These are phyloP conservation scores for Epichloe hybrida DNA, from an alignment of 2,329 filamentous ascomycete species.

Conservation along the genomic window DNA sequence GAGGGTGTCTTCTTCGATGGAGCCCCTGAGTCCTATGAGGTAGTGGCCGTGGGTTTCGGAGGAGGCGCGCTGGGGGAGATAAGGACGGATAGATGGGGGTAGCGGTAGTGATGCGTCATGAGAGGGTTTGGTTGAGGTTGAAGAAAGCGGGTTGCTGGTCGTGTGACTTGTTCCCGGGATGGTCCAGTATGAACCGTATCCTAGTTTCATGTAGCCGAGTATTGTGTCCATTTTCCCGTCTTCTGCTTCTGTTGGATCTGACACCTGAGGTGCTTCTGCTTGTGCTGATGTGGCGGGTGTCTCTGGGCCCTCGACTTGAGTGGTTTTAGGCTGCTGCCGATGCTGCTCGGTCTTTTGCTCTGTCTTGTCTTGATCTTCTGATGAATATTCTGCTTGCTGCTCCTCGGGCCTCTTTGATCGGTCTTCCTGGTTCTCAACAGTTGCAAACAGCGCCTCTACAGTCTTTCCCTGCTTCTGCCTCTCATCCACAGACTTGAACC, in stretches of 20 bases:
- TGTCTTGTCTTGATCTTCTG: neutral
- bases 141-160: slow-evolving; percentile 7
- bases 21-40: slow-evolving; percentile 54
- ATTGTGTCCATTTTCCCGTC: slow-evolving; percentile 37
- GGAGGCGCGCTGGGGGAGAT: slow-evolving; percentile 7
- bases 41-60: slow-evolving; percentile 35
- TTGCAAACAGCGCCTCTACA: neutral
- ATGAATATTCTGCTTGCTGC: neutral
- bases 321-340: neutral
- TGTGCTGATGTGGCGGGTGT: neutral
- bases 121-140: slow-evolving; percentile 2
- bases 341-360: neutral
- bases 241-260: slow-evolving; percentile 10
- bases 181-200: slow-evolving; percentile 55
- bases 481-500: slow-evolving; percentile 6
- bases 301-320: neutral
- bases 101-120: neutral
- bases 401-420: neutral
- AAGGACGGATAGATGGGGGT: slow-evolving; percentile 3
- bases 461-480: neutral
- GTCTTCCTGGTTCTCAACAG: neutral
- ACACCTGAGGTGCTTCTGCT: neutral
- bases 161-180: slow-evolving; percentile 19
- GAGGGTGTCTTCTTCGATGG: slow-evolving; percentile 35
- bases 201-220: slow-evolving; percentile 51